Percentiles rank a stretch among this genome's conserved stretches.
phyloP scores from a whole-genome alignment of 768 basidiomycete species.

The Panaeolus papilionaceus region DNA sequence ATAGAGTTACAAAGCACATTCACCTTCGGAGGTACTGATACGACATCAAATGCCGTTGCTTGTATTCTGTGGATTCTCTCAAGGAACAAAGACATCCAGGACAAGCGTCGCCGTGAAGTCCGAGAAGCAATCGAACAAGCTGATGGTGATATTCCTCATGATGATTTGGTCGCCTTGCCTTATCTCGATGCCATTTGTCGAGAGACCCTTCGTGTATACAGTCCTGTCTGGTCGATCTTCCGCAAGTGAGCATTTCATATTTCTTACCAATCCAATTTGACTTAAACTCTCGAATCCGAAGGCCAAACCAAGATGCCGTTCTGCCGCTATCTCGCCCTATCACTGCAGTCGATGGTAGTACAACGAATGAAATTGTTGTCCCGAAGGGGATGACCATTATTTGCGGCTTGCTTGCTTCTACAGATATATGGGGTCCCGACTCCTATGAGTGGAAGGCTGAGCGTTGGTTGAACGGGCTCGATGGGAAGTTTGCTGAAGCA shows the following conservation, averaged over 20 bases:
- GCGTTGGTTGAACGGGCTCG: constrained; percentile 38
- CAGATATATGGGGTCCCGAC: constrained; percentile 50
- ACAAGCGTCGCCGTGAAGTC: constrained; percentile 44
- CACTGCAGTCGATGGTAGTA: constrained; percentile 41
- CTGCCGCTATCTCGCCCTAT: constrained; percentile 50
- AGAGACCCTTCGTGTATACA: constrained; percentile 47
- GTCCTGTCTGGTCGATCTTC: background rate
- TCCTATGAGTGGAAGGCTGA: constrained; percentile 54
- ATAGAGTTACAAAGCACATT: constrained; percentile 24
- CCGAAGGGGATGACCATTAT: constrained; percentile 43
- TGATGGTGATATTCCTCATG: constrained; percentile 38
- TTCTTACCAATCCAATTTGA: constrained; percentile 15
- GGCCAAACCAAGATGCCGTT: constrained; percentile 38
- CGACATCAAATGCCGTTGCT: constrained; percentile 48
- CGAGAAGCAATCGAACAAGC: constrained; percentile 33
- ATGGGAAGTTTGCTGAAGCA: constrained; percentile 20
- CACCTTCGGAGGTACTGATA: constrained; percentile 52
- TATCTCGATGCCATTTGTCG: constrained; percentile 45
- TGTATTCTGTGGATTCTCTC: constrained; percentile 43
- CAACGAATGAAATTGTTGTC: constrained; percentile 40
- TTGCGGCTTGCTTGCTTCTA: constrained; percentile 39
- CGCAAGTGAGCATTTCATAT: constrained; percentile 34
- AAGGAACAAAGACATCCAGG: constrained; percentile 33
- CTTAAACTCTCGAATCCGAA: background rate
- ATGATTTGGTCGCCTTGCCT: constrained; percentile 39